These are phyloP conservation scores for Tillandsia leiboldiana DNA, from an alignment of 176 grass and related monocot genomes.

Conservation along the genomic window DNA sequence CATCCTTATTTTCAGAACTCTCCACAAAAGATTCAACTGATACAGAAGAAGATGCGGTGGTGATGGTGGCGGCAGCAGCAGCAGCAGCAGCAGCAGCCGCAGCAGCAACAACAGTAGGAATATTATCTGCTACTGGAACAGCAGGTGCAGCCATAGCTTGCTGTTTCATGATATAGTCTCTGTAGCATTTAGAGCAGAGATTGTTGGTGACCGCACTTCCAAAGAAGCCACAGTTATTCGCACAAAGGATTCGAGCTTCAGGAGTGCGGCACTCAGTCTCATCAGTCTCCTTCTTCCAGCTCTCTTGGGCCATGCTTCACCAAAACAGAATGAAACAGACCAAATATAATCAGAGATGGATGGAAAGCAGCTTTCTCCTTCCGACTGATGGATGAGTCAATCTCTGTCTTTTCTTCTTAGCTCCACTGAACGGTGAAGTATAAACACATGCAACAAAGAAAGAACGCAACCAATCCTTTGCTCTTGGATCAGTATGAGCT, in stretches of 20 bases:
- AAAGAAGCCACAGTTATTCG: conserved; percentile 87
- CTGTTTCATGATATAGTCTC: conserved; percentile 27
- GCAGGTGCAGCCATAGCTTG: conserved; percentile 14
- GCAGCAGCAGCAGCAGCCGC: too few relatives aligned
- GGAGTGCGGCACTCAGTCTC: conserved; percentile 40
- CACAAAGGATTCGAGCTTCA: conserved; percentile 50
- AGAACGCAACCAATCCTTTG: not conserved
- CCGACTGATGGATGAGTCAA: not conserved
- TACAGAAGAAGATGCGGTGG: conserved; percentile 19
- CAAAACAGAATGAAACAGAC: not conserved
- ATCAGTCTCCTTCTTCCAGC: conserved; percentile 72
- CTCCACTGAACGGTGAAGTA: not conserved
- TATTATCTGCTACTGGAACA: conserved; percentile 33
- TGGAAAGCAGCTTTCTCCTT: not conserved
- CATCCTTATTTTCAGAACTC: not conserved
- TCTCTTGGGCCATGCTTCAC: conserved; percentile 64
- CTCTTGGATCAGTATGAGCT: not conserved
- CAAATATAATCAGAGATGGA: not conserved
- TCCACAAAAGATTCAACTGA: not conserved
- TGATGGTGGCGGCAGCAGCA: too few relatives aligned
- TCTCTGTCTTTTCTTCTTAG: not conserved
- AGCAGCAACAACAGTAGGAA: not conserved
- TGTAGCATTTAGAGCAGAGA: conserved; percentile 74
- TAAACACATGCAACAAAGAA: not conserved
- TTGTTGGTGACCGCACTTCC: conserved; percentile 70